A percentile compares a stretch with the other conserved stretches of the same genome.
phyloP scores from a whole-genome alignment of 768 basidiomycete species.

The Epithele typhae region DNA sequence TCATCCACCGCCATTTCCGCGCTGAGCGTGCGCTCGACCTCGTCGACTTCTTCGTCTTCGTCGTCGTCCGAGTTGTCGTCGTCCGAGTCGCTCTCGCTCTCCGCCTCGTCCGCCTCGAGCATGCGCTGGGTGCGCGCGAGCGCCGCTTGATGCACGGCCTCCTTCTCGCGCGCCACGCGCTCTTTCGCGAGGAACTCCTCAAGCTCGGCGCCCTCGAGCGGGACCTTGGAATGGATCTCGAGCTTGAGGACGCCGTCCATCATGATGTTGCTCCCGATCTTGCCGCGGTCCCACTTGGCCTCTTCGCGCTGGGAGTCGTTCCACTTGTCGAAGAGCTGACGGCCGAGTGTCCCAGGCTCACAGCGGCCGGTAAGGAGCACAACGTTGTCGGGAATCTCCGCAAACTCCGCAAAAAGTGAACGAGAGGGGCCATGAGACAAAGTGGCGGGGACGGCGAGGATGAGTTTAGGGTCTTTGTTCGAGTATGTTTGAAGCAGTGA shows the following conservation, averaged over 20 bases:
- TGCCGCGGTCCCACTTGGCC: conserved; percentile 86
- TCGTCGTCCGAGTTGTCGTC: conserved; percentile 50
- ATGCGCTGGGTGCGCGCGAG: conserved; percentile 80
- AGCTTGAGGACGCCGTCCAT: conserved; percentile 68
- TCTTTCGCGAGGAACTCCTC: conserved; percentile 77
- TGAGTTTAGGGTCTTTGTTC: conserved; percentile 85
- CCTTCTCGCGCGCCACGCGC: conserved; percentile 72
- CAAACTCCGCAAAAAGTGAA: conserved; percentile 81
- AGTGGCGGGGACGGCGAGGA: conserved; percentile 89
- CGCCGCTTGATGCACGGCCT: conserved; percentile 81
- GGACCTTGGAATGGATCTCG: conserved; percentile 85
- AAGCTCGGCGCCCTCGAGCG: conserved; percentile 83
- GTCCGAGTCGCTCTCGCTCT: conserved; percentile 78
- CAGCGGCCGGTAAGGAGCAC: conserved; percentile 79
- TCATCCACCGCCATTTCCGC: conserved; percentile 43
- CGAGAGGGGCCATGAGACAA: conserved; percentile 92
- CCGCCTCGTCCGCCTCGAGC: conserved; percentile 88
- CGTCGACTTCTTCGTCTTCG: conserved; percentile 59
- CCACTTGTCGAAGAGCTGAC: conserved; percentile 83
- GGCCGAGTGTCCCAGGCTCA: conserved; percentile 76
- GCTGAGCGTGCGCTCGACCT: conserved; percentile 52
- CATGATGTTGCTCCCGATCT: conserved; percentile 82
- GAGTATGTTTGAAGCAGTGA: conserved; percentile 79
- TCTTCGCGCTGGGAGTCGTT: conserved; percentile 74
- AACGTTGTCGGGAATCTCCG: conserved; percentile 77